Conservation (phyloP, 2,329 filamentous ascomycete genomes). For the Aspergillus proliferans region DNA sequence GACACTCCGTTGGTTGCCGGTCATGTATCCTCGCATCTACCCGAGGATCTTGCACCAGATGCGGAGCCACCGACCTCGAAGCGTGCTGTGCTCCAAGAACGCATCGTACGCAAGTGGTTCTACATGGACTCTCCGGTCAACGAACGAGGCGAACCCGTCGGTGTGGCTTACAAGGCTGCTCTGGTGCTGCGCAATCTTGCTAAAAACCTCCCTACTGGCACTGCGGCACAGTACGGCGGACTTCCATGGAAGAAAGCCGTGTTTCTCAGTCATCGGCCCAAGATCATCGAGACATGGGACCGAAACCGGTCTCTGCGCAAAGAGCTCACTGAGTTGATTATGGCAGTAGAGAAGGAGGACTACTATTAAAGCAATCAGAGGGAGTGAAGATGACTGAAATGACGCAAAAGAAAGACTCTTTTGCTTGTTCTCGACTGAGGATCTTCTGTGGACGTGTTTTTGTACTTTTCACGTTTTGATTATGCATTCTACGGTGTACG, state of each 20-base stretch:
- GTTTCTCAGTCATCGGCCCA: constrained; percentile 33
- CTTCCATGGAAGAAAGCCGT: constrained; percentile 35
- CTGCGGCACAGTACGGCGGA: constrained; percentile 21
- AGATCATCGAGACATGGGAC: constrained; percentile 35
- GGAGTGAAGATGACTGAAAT: not conserved
- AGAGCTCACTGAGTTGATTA: constrained; percentile 38
- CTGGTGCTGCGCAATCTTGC: constrained; percentile 44
- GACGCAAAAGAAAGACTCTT: no score
- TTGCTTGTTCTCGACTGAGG: not conserved
- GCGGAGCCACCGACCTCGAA: constrained; percentile 30
- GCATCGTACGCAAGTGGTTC: constrained; percentile 34
- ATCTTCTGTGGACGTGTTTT: not conserved
- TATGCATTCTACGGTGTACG: not conserved
- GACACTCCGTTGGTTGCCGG: constrained; percentile 34
- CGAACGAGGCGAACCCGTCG: constrained; percentile 37
- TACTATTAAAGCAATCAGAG: constrained; percentile 20
- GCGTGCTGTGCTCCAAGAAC: constrained; percentile 33
- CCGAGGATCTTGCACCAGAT: constrained; percentile 28
- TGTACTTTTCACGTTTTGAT: not conserved
- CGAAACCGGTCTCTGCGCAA: constrained; percentile 37
- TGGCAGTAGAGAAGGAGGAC: constrained; percentile 36
- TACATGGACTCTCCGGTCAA: constrained; percentile 39
- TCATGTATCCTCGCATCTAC: constrained; percentile 36
- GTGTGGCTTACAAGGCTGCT: constrained; percentile 43
- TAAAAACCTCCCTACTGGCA: constrained; percentile 33